Percentiles rank a stretch among this genome's conserved stretches.
phyloP scores from a whole-genome alignment of 2,329 filamentous ascomycete species.

The Tolypocladium endophyticum region DNA sequence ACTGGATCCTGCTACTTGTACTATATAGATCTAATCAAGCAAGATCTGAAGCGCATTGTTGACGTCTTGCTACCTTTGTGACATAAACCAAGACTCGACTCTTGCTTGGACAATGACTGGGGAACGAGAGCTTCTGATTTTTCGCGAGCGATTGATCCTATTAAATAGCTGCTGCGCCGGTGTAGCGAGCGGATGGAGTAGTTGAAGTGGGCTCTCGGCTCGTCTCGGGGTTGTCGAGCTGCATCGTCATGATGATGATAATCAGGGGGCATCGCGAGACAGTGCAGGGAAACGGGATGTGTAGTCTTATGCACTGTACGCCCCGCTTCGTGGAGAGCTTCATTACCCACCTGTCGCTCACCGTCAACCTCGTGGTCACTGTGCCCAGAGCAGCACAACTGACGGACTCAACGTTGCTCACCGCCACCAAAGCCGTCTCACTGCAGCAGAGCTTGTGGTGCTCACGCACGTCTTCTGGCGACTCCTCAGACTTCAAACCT shows the following conservation, averaged over 20 bases:
- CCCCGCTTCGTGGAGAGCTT: not conserved
- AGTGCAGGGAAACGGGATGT: not conserved
- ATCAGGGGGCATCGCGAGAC: not conserved
- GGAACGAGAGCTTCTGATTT: not conserved
- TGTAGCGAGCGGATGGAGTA: too few species aligned
- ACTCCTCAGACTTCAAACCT: not conserved
- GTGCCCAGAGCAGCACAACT: not conserved
- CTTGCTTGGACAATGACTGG: not conserved
- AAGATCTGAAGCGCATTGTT: not conserved
- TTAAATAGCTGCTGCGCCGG: not conserved
- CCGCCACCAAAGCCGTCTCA: not conserved
- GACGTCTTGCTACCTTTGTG: not conserved
- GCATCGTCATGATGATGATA: not conserved
- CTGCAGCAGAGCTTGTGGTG: not conserved
- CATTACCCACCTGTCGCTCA: not conserved
- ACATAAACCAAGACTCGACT: not conserved
- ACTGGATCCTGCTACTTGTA: constrained; percentile 21
- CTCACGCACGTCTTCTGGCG: not conserved
- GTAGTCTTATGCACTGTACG: not conserved
- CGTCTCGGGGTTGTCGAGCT: not conserved
- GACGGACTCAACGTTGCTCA: not conserved
- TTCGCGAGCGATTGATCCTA: not conserved
- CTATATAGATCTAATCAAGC: constrained; percentile 2
- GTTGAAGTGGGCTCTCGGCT: not conserved
- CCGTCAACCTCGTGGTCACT: not conserved